phyloP scores from a whole-genome alignment of 805 yeast genomes.

The Myxozyma kluyveri region DNA sequence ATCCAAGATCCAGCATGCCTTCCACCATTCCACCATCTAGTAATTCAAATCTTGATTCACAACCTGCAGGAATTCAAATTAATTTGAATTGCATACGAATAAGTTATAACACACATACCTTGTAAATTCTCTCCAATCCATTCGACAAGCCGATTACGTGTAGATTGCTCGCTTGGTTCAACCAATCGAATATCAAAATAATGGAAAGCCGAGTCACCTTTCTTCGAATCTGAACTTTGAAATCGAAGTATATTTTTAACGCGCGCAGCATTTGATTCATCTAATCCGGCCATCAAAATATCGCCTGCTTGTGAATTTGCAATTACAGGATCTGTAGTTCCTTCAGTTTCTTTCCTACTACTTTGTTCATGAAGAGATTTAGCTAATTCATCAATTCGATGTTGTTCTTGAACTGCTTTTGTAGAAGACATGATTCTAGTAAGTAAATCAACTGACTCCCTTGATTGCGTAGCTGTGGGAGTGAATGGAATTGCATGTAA shows the following conservation, averaged over 20 bases:
- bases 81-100: background rate
- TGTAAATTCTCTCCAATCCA: slow-evolving; percentile 1
- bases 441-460: too few species aligned
- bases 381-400: background rate
- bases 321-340: too few species aligned
- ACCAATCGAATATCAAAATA: background rate
- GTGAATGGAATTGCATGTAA: too few species aligned
- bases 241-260: background rate
- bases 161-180: background rate
- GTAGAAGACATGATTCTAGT: background rate
- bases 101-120: background rate
- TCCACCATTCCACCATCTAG: slow-evolving; percentile 13
- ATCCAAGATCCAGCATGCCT: slow-evolving; percentile 13
- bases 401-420: background rate
- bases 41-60: slow-evolving; percentile 2
- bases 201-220: background rate
- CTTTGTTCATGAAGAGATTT: background rate
- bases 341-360: too few species aligned
- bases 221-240: background rate
- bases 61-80: background rate
- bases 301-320: too few species aligned
- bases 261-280: background rate
- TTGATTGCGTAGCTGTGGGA: too few species aligned
- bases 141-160: background rate
- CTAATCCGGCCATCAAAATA: background rate